Base-by-base conservation (phyloP, 2,329 filamentous ascomycete genomes). In the Calonectria honghensis region DNA sequence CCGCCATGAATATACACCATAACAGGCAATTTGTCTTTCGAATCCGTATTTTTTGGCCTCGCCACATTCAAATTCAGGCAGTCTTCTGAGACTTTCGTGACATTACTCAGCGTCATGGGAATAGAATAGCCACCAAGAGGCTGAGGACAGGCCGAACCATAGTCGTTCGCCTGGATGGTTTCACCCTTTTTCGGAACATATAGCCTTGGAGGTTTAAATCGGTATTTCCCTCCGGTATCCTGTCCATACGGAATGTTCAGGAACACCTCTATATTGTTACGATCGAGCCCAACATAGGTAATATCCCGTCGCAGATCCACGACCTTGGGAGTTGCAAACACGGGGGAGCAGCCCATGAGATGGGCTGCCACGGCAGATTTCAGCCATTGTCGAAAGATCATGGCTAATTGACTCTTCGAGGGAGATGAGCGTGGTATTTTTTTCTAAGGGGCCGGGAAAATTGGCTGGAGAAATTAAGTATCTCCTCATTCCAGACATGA, bases 1-100 rank as follows among this genome's bases (percentile, higher is more conserved):
- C 57, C 57, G 2, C 57, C 57, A 5, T 63, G 57, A 0, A 63
- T 63, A 14, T 63, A 63, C 2, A 63, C 57, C 57, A 63, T 63
- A 6, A 63, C 57, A 3, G 57, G 57, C 24, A 63, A 41, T 14
- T 18, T 37, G 39, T 63, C 24, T 41, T 10, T 16, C 2, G 57
- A 13, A 11, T 9, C 9, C 13, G 57, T 63, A 7, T 41, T 63
- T 5, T 63, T 41, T 24, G 57, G 57, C 18, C 57, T 39, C 4
- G 57, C 57, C 24, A 63, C 57, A 18, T 63, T 63, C 14, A 63
- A 31, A 39, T 63, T 63, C 5, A 63, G 24, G 14, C 57, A 63
- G 24, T 63, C 24, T 31, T 63, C 57, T 1, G 57, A 63, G 16
- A 63, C 16, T 1, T 41, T 27, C 9, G 57, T 63, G 4, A 63